These are phyloP conservation scores for Closterium sp. DNA, from an alignment of 139 green algal species.

Conservation along the genomic window DNA sequence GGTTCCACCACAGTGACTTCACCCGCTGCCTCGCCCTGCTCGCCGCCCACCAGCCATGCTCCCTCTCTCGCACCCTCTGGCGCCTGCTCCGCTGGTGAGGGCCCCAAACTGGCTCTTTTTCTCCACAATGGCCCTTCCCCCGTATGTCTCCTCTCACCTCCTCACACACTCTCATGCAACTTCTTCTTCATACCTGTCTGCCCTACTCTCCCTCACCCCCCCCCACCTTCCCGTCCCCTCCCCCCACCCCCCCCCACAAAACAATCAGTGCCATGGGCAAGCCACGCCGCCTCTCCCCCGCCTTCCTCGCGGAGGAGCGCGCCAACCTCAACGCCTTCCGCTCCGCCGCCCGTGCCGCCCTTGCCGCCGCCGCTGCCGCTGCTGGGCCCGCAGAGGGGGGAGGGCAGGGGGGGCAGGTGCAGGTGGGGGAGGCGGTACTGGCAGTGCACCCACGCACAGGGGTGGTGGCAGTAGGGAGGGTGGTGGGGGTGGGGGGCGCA, in stretches of 20 bases:
- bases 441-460: slow-evolving; percentile 76
- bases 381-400: slow-evolving; percentile 64
- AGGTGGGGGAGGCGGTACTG: slow-evolving; percentile 77
- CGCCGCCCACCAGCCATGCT: slow-evolving; percentile 11
- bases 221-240: background rate
- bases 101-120: background rate
- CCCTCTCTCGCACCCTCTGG: slow-evolving; percentile 49
- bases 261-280: slow-evolving; percentile 46
- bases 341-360: slow-evolving; percentile 34
- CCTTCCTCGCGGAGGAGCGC: slow-evolving; percentile 52
- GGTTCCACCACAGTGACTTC: slow-evolving; percentile 54
- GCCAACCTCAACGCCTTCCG: slow-evolving; percentile 49
- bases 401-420: background rate
- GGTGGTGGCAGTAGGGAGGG: slow-evolving; percentile 75
- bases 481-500: slow-evolving; percentile 69
- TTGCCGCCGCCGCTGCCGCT: background rate
- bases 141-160: background rate
- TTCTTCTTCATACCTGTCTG: too few relatives aligned
- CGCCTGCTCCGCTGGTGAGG: slow-evolving; percentile 38
- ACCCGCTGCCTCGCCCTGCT: slow-evolving; percentile 51
- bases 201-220: too few relatives aligned
- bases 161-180: too few relatives aligned
- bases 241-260: background rate
- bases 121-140: too few relatives aligned
- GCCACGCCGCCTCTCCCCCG: slow-evolving; percentile 42